Conservation (phyloP, 768 basidiomycete species). For the Kondoa subrosea region DNA sequence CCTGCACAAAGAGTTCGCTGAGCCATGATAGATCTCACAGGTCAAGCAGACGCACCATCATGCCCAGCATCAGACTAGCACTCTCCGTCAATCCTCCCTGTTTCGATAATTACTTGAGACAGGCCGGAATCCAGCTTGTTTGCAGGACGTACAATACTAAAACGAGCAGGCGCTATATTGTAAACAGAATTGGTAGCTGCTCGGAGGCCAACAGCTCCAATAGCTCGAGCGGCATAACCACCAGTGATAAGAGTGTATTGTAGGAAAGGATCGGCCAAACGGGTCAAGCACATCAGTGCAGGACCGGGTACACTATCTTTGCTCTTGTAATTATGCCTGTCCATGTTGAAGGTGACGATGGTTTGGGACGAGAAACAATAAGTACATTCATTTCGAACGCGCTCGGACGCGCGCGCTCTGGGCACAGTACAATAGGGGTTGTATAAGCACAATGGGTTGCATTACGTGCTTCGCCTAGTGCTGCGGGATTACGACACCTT, state of each 20-base stretch:
- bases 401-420: no score
- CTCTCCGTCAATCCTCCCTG: slow-evolving; percentile 14
- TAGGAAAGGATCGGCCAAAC: slow-evolving; percentile 20
- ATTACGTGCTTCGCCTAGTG: no score
- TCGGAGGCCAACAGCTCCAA: slow-evolving; percentile 16
- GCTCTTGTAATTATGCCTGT: no score
- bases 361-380: no score
- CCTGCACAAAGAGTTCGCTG: not conserved
- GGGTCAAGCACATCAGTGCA: slow-evolving; percentile 15
- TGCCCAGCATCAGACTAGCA: slow-evolving; percentile 20
- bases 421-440: no score
- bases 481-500: no score
- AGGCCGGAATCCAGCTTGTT: not conserved
- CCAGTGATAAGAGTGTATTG: slow-evolving; percentile 21
- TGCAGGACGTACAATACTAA: no score
- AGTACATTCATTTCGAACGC: no score
- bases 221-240: slow-evolving; percentile 20
- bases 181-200: slow-evolving; percentile 9
- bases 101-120: not conserved
- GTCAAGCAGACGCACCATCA: slow-evolving; percentile 21
- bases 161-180: slow-evolving; percentile 12
- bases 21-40: slow-evolving; percentile 17
- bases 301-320: no score
- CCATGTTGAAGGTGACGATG: no score
- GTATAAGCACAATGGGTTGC: no score